Base-by-base conservation (phyloP, 2,329 filamentous ascomycete genomes). In the Nectriaceae sp. region DNA sequence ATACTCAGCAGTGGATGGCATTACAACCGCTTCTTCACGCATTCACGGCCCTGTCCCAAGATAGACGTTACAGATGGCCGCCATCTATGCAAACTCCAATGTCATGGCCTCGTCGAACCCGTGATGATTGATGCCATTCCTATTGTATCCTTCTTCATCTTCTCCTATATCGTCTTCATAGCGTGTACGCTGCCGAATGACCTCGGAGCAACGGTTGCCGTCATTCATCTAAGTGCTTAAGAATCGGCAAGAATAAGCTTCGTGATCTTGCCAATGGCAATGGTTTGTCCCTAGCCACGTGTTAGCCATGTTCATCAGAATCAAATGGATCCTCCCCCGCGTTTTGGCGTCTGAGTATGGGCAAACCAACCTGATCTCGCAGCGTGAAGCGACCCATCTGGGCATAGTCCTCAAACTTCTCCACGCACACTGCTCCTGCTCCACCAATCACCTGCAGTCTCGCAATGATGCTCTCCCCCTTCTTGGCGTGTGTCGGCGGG, bases 251-350 rank as follows among this genome's bases (percentile, higher is more conserved):
- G 74, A 62, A 84, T 78, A 55, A 99, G 82, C 80, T 92, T 97
- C 51, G 90, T 97, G 70, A 99, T 95, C 83, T 99, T 99, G 66
- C 94, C 94, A 75, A 99, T 99, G 47, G 94, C 94, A 76, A 99
- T 97, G 0, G 94, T 99, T 88, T 97, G 93, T 63, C 94, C 94
- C 86, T 97, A 67, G 43, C 55, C 20, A 46, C 61, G 43, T 67
- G 56, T 66, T 64, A 66, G 63, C 37, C 16, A 13, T 39, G 8
- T 21, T 20, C 16, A 39, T 36, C 11, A n/a, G 8, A 18, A 37
- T 37, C 26, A 8, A 39, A 20, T 21, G 37, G 37, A 20, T n/a
- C 37, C 37, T 39, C 19, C 37, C 37, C 37, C 37, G 37, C 37
- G 18, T 44, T 43, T 41, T 33, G 11, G 40, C 48, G 26, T 39